Percentiles rank a stretch among this genome's conserved stretches.
Conservation (phyloP, 257 asterid genomes). For the Fraxinus anomala region DNA sequence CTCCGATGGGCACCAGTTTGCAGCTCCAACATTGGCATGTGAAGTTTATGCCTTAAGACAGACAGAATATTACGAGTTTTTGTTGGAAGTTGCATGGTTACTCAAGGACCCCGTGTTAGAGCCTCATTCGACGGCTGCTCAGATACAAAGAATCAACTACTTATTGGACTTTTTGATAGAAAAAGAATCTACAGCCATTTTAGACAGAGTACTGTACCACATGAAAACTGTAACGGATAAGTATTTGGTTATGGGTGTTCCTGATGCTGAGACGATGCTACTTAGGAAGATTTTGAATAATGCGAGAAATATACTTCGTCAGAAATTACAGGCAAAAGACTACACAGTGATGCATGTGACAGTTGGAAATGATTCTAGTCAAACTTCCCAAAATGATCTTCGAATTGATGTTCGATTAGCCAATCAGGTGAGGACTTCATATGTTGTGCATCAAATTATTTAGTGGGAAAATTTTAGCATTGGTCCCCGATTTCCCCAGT, state of each 20-base stretch:
- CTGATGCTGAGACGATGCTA: conserved; percentile 48
- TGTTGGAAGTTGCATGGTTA: conserved; percentile 80
- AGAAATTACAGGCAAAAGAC: conserved; percentile 35
- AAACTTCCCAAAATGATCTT: conserved; percentile 32
- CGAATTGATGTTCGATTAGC: conserved; percentile 24
- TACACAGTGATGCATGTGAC: conserved; percentile 11
- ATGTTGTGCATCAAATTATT: background rate
- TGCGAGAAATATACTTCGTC: conserved; percentile 42
- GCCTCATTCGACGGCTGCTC: conserved; percentile 44
- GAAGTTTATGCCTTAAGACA: conserved; percentile 47
- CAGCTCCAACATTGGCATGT: conserved; percentile 43
- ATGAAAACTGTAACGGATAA: conserved; percentile 42
- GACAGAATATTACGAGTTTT: conserved; percentile 50
- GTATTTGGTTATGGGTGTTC: conserved; percentile 35
- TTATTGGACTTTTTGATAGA: conserved; percentile 55
- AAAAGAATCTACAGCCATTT: conserved; percentile 53
- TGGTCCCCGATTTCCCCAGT: background rate
- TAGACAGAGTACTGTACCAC: conserved; percentile 49
- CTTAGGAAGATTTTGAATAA: conserved; percentile 46
- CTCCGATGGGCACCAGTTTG: conserved; percentile 32
- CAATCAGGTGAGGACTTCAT: conserved; percentile 41
- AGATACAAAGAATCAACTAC: conserved; percentile 53
- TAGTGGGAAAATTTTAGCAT: background rate
- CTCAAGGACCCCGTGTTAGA: conserved; percentile 56
- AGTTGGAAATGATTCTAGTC: conserved; percentile 23